Evolutionary conservation across 2,329 filamentous ascomycete species (phyloP), one percentile per base, ranked within the genome.

Genomic region (Erysiphe pulchra): DNA sequence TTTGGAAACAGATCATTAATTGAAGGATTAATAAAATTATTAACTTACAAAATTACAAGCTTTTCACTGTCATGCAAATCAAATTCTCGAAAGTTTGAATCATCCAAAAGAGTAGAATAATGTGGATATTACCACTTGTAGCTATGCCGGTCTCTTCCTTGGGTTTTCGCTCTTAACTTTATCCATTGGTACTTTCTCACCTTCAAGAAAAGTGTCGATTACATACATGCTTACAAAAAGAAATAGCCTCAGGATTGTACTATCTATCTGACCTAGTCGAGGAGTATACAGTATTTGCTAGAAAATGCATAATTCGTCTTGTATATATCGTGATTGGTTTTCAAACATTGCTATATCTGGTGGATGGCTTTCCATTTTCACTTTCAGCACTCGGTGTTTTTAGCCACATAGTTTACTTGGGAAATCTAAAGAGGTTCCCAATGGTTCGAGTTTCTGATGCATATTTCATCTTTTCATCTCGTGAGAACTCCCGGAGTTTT

Each of bases 251-350:
- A n/a, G 90, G 90, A 34, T 75, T 98, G 24, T 98, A 98, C 66
- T 98, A 98, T 61, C 78, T 98, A 46, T 94, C 87, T 20, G 90
- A 98, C 62, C 76, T 95, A 13, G 90, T 98, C 49, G 90, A 98
- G 64, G 90, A 98, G 62, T 87, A 98, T 59, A 94, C 87, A 4
- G 87, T 95, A 11, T 63, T 92, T 50, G 81, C 86, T 12, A 92
- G 92, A 60, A 82, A 79, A 47, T 66, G 94, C n/a, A 69, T 98
- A 45, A 80, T 73, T 32, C 77, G 75, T 38, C 68, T 95, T 47
- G 94, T 95, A 56, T 93, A 93, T 64, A 66, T 64, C 50, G 75
- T 93, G 51, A 78, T 94, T 49, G 70, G 56, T 30, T 59, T 85
- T 7, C 87, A 94, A 60, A 49, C 75, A 10, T 63, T 87, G 3